Conservation (phyloP, 805 yeast species). For the Candida pseudoglaebosa region DNA sequence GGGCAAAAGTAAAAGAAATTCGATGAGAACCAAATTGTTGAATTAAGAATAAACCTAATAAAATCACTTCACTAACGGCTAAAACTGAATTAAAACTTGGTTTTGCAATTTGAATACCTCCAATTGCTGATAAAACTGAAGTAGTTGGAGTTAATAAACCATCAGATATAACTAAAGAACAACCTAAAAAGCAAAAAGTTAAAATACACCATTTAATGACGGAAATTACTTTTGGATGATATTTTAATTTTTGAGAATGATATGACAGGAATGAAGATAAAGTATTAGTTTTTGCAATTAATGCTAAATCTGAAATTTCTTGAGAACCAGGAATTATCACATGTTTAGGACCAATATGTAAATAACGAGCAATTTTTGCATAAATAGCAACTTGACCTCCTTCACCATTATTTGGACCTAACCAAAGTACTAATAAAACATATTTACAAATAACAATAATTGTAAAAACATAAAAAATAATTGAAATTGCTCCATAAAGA, state of each 20-base stretch:
- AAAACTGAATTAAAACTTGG: constrained; percentile 44
- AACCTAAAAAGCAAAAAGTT: constrained; percentile 45
- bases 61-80: constrained; percentile 47
- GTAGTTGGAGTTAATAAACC: constrained; percentile 63
- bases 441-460: constrained; percentile 52
- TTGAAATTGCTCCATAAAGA: constrained; percentile 47
- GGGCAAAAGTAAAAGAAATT: constrained; percentile 50
- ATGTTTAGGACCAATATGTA: constrained; percentile 45
- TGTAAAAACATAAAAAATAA: constrained; percentile 53
- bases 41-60: constrained; percentile 40
- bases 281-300: constrained; percentile 37
- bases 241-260: constrained; percentile 12
- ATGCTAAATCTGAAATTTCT: constrained; percentile 24
- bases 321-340: constrained; percentile 40
- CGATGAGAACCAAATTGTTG: constrained; percentile 50
- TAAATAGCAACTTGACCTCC: constrained; percentile 66
- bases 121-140: constrained; percentile 54
- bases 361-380: constrained; percentile 49
- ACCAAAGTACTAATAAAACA: constrained; percentile 41
- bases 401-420: constrained; percentile 57
- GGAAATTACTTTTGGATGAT: constrained; percentile 23
- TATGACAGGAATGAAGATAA: constrained; percentile 21
- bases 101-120: constrained; percentile 51
- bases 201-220: constrained; percentile 30
- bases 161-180: constrained; percentile 55